Percentiles rank a stretch among this genome's conserved stretches.
Evolutionary conservation across 1,284 basidiomycete genomes (phyloP).

Genomic region (Microbotryomycetes sp.): DNA sequence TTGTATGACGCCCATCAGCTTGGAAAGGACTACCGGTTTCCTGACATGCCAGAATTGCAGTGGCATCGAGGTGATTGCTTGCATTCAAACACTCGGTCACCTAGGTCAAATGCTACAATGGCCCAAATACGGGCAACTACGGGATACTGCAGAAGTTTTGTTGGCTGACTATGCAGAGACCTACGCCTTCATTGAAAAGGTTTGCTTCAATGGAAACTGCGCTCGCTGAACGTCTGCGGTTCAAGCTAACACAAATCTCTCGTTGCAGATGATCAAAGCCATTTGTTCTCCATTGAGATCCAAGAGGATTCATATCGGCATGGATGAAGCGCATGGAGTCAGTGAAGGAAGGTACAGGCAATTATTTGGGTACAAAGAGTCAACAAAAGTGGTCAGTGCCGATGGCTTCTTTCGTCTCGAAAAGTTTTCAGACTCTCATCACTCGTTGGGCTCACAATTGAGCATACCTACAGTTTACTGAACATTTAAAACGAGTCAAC

Average conservation of each 20-base stretch:
- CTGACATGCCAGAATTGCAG: conserved; percentile 9
- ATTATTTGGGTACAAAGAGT: conserved; percentile 42
- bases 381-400: conserved; percentile 29
- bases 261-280: conserved; percentile 35
- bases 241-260: not conserved
- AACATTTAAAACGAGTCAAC: conserved; percentile 40
- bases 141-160: conserved; percentile 44
- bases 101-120: conserved; percentile 45
- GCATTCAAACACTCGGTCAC: conserved; percentile 44
- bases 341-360: conserved; percentile 42
- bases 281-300: conserved; percentile 40
- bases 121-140: conserved; percentile 40
- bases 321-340: conserved; percentile 43
- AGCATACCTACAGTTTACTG: conserved; percentile 28
- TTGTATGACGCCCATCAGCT: no score
- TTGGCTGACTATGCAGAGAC: conserved; percentile 41
- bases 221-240: fast-evolving
- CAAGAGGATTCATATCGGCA: conserved; percentile 41
- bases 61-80: conserved; percentile 38
- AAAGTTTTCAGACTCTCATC: not conserved
- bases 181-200: conserved; percentile 41
- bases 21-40: not conserved
- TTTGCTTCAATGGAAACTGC: not conserved
- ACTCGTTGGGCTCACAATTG: not conserved
- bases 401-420: not conserved